Evolutionary conservation across 805 yeast genomes (phyloP), one percentile per base, ranked within the genome.

Genomic region (Starmerella khaoyaiensis): DNA sequence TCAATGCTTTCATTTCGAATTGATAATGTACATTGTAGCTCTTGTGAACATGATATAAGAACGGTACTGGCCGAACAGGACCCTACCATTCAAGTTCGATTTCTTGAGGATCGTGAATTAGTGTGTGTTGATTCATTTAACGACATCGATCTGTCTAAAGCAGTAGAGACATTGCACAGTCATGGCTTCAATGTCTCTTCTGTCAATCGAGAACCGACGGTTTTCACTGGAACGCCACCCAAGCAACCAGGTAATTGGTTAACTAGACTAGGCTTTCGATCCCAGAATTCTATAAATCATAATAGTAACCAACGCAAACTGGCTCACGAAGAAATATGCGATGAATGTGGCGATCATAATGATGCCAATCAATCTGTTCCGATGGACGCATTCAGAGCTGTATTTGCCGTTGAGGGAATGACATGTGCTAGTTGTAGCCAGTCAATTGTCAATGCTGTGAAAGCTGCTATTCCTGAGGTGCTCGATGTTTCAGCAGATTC

Each of bases 391-490:
- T 68, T 56, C 42, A 53, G 71, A 33, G 81, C 78, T 0, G 66
- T 70, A 1, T 67, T 71, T 37, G 59, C 74, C 6, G 61, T 78
- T 35, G 66, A 67, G 9, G 83, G 81, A 2, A 76, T 78, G 83
- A 69, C 80, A 2, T 75, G 83, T 50, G 72, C 78, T 4, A 59
- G 76, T 4, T 76, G 83, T 51, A 55, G 71, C 6, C 59, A 67
- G 2, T 54, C 71, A 1, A 65, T 78, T 20, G 62, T 69, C 1
- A 56, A 57, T 14, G 68, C 71, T 0, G 56, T 62, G 21, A 50
- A 51, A 28, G 51, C 44, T 18, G 37, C 54, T n/a, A 30, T 47
- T 4, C 59, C 46, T 54, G 55, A 56, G 7, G 53, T 56, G 19
- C 36, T 51, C 16, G 62, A 61, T 19, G 63, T 64, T 28, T 66